Evolutionary conservation across 495 filamentous ascomycete genomes (phyloP).

Genomic region (Penicillium steckii): DNA sequence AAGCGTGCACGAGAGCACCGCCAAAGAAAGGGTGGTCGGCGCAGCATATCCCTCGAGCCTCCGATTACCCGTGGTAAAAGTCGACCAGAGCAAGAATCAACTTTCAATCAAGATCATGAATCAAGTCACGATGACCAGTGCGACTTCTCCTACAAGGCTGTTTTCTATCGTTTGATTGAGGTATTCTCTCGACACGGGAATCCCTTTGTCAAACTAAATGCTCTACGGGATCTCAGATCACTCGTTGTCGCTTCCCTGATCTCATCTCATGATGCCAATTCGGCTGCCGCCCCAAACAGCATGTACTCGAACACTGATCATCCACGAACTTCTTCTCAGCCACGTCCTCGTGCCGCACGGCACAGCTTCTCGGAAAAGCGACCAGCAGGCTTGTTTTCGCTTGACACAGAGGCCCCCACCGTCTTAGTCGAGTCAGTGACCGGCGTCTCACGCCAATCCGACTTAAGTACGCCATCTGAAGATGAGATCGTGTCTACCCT

Average conservation of each 20-base stretch:
- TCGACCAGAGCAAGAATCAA: not conserved
- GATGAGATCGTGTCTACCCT: conserved; percentile 72
- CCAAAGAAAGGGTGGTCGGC: conserved; percentile 20
- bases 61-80: not conserved
- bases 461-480: conserved; percentile 45
- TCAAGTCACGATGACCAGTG: conserved; percentile 6
- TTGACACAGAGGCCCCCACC: conserved; percentile 17
- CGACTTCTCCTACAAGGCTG: conserved; percentile 67
- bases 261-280: conserved; percentile 45
- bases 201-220: conserved; percentile 80
- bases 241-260: conserved; percentile 73
- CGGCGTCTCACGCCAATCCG: conserved; percentile 38
- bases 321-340: not conserved
- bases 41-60: conserved; percentile 37
- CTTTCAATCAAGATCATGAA: not conserved
- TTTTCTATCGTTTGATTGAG: conserved; percentile 75
- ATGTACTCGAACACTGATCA: not conserved
- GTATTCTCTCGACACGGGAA: conserved; percentile 91
- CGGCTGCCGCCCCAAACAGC: conserved; percentile 14
- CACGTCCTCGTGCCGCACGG: conserved; percentile 24
- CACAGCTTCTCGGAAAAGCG: conserved; percentile 38
- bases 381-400: conserved; percentile 9
- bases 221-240: conserved; percentile 77
- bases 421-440: conserved; percentile 35
- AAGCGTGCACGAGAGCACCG: conserved; percentile 23